Evolutionary conservation across 495 filamentous ascomycete genomes (phyloP).

Genomic region (Neurospora discreta): DNA sequence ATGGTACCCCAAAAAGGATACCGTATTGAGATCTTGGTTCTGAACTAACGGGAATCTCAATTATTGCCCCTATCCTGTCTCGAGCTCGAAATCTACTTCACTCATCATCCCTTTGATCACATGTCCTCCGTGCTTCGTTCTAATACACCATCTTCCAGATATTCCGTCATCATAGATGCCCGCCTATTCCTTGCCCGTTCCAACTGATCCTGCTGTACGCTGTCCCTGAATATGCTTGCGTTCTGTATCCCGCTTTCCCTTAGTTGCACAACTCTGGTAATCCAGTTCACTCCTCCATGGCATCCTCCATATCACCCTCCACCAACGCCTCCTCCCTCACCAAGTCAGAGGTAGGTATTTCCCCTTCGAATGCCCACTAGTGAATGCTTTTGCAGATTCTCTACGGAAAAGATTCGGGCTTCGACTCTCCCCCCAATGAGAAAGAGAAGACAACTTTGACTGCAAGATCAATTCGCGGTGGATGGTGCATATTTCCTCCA

Average conservation of each 20-base stretch:
- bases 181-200: background rate
- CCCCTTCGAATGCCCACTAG: background rate
- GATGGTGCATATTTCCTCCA: background rate
- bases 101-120: background rate
- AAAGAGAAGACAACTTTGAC: too few species aligned
- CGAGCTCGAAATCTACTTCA: background rate
- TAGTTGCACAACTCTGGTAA: background rate
- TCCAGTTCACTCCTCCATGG: background rate
- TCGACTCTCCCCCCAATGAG: too few species aligned
- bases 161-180: background rate
- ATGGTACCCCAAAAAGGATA: background rate
- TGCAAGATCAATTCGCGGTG: too few species aligned
- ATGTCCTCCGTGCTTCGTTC: background rate
- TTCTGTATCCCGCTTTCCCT: background rate
- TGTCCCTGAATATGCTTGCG: background rate
- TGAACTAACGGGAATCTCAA: background rate
- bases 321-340: background rate
- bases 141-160: fast-evolving
- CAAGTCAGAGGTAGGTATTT: too few species aligned
- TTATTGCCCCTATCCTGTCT: background rate
- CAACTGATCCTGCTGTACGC: background rate
- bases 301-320: background rate
- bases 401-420: background rate
- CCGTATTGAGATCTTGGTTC: background rate
- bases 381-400: background rate